phyloP scores from a whole-genome alignment of 1,284 basidiomycete genomes.

The Pholiota adiposa region DNA sequence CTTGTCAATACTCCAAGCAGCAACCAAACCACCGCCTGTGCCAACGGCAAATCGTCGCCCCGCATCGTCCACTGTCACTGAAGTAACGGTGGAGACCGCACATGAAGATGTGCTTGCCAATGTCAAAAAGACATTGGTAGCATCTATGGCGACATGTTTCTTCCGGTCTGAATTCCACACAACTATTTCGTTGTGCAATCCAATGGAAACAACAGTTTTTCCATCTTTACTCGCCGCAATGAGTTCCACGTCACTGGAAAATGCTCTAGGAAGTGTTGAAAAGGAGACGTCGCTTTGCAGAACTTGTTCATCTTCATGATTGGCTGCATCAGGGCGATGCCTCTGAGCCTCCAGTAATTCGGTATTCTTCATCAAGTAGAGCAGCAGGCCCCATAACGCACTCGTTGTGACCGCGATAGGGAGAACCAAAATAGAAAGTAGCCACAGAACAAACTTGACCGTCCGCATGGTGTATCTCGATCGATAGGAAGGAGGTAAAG shows the following conservation, averaged over 20 bases:
- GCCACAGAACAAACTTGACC: conserved; percentile 65
- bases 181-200: conserved; percentile 76
- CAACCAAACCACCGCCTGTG: conserved; percentile 63
- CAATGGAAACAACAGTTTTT: conserved; percentile 67
- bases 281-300: conserved; percentile 59
- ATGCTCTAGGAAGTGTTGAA: conserved; percentile 74
- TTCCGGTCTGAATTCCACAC: conserved; percentile 60
- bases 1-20: conserved; percentile 56
- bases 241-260: conserved; percentile 81
- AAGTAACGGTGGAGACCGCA: conserved; percentile 53
- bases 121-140: conserved; percentile 50
- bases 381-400: conserved; percentile 76
- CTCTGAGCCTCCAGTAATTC: conserved; percentile 89
- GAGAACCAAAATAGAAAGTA: conserved; percentile 81
- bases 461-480: conserved; percentile 51
- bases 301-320: conserved; percentile 32
- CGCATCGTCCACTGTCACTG: conserved; percentile 58
- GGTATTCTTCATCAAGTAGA: conserved; percentile 92
- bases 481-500: conserved; percentile 37
- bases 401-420: conserved; percentile 84
- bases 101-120: conserved; percentile 50
- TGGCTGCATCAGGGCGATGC: conserved; percentile 53
- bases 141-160: conserved; percentile 53
- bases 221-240: conserved; percentile 75
- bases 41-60: conserved; percentile 67